These are phyloP conservation scores for Dendrobium chrysotoxum DNA, from an alignment of 106 monocot genomes.

Conservation along the genomic window DNA sequence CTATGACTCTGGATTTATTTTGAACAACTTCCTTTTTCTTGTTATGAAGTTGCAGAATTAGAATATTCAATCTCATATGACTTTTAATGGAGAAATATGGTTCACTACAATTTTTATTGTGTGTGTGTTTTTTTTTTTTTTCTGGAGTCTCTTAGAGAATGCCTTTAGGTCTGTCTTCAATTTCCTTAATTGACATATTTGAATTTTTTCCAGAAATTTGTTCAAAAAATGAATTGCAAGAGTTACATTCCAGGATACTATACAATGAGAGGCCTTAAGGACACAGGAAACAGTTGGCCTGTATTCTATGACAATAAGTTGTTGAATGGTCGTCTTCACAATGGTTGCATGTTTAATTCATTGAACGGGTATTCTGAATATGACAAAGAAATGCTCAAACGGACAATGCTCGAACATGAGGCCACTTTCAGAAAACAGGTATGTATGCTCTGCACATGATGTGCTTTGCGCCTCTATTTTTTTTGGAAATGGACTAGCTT, in stretches of 20 bases:
- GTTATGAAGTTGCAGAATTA: neutral
- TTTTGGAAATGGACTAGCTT: neutral
- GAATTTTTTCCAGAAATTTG: conserved; percentile 40
- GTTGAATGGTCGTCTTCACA: conserved; percentile 17
- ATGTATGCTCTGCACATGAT: neutral
- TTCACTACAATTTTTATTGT: neutral
- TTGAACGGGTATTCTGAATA: conserved; percentile 28
- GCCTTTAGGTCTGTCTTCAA: neutral
- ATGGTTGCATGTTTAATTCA: conserved; percentile 10
- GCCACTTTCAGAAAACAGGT: conserved; percentile 74
- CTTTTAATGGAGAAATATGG: neutral
- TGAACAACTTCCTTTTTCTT: neutral
- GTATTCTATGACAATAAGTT: conserved; percentile 26
- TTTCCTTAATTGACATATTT: neutral
- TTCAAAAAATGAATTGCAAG: conserved; percentile 47
- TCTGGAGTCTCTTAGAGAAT: neutral
- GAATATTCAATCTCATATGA: neutral
- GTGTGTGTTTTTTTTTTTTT: neutral
- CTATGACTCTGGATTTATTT: too few species aligned
- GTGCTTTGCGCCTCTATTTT: neutral
- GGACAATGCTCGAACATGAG: conserved; percentile 77
- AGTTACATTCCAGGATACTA: conserved; percentile 37
- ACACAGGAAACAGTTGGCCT: conserved; percentile 33
- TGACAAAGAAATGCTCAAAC: conserved; percentile 56
- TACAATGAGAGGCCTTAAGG: conserved; percentile 43